A percentile compares a stretch with the other conserved stretches of the same genome.
phyloP scores from a whole-genome alignment of 2,329 filamentous ascomycete species.

The Sporothrix luriei region DNA sequence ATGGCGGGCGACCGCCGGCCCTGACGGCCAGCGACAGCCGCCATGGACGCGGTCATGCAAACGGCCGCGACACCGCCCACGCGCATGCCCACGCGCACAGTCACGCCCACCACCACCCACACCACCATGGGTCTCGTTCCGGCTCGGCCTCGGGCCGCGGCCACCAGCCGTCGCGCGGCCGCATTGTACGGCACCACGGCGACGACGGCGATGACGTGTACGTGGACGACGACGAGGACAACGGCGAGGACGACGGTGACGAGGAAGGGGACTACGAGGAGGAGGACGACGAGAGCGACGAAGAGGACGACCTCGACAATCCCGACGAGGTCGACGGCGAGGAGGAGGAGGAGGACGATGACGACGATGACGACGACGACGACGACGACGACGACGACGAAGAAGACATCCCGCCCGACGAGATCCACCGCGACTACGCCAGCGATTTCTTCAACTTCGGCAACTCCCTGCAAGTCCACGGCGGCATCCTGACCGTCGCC shows the following conservation, averaged over 20 bases:
- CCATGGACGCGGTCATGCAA: not conserved
- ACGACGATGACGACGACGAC: slow-evolving; percentile 54
- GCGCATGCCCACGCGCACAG: not conserved
- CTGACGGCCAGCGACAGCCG: not conserved
- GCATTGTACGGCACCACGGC: slow-evolving; percentile 68
- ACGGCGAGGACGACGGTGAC: slow-evolving; percentile 64
- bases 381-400: slow-evolving; percentile 68
- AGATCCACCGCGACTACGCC: slow-evolving; percentile 65
- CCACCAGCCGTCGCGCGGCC: slow-evolving; percentile 73
- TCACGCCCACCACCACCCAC: slow-evolving; percentile 5
- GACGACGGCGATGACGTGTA: slow-evolving; percentile 46
- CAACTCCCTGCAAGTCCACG: slow-evolving; percentile 93
- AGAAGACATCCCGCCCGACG: slow-evolving; percentile 63
- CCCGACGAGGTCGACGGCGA: slow-evolving; percentile 53
- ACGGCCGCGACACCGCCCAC: not conserved
- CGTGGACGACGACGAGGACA: slow-evolving; percentile 61
- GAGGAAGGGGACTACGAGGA: slow-evolving; percentile 53
- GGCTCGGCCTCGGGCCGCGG: slow-evolving; percentile 37
- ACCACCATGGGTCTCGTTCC: slow-evolving; percentile 7
- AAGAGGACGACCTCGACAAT: slow-evolving; percentile 54
- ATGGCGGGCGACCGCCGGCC: not conserved
- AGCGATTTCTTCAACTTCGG: slow-evolving; percentile 96
- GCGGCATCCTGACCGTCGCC: slow-evolving; percentile 96
- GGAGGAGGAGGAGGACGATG: slow-evolving; percentile 55
- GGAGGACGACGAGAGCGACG: slow-evolving; percentile 54